Conservation (phyloP, 768 basidiomycete genomes). For the Epithele typhae region DNA sequence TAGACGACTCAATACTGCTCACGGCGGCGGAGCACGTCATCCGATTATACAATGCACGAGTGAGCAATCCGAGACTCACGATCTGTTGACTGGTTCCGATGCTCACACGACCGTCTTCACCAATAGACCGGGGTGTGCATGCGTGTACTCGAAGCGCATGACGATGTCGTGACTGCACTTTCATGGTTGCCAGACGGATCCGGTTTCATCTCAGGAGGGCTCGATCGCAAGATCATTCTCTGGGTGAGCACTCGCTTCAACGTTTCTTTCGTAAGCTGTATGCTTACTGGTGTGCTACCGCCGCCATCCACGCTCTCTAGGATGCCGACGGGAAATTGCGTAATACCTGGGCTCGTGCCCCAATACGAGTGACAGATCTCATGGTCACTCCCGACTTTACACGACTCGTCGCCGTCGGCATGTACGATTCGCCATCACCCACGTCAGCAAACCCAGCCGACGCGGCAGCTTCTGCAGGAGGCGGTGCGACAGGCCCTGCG, state of each 20-base stretch:
- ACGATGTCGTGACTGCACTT: slow-evolving; percentile 81
- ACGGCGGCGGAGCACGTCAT: slow-evolving; percentile 79
- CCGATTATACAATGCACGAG: slow-evolving; percentile 89
- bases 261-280: too few relatives aligned
- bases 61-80: slow-evolving; percentile 34
- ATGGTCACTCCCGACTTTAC: slow-evolving; percentile 81
- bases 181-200: slow-evolving; percentile 86
- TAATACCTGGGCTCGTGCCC: slow-evolving; percentile 63
- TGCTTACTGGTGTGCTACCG: background rate
- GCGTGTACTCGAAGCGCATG: slow-evolving; percentile 63
- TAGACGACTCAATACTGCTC: slow-evolving; percentile 79
- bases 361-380: slow-evolving; percentile 84
- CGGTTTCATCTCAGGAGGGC: slow-evolving; percentile 84
- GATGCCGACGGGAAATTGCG: slow-evolving; percentile 67
- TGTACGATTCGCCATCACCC: slow-evolving; percentile 37
- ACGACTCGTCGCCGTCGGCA: slow-evolving; percentile 82
- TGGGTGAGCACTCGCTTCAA: slow-evolving; percentile 51
- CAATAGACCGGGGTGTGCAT: slow-evolving; percentile 70
- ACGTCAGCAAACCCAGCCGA: too few relatives aligned
- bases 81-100: slow-evolving; percentile 5
- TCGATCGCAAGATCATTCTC: slow-evolving; percentile 78
- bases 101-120: slow-evolving; percentile 3
- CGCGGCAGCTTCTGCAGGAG: too few relatives aligned
- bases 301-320: slow-evolving; percentile 49
- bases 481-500: slow-evolving; percentile 8